Evolutionary conservation across 208 protist species (phyloP).

Genomic region (Trypanosoma grayi): DNA sequence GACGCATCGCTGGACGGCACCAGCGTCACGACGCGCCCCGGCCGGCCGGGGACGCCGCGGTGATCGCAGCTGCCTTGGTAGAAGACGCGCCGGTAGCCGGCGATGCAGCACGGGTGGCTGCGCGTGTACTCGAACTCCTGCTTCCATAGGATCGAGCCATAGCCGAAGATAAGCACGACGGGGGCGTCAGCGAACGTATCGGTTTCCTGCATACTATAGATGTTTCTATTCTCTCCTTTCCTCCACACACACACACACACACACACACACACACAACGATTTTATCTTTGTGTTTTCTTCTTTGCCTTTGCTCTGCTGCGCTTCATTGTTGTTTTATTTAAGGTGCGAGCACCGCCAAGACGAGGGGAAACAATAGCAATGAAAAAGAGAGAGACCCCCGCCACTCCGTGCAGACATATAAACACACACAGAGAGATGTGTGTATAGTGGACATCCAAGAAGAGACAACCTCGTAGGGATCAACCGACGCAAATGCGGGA

Average conservation of each 20-base stretch:
- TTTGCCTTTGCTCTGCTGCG: too few species aligned
- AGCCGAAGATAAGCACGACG: conserved; percentile 77
- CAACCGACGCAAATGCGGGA: not conserved
- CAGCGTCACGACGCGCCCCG: conserved; percentile 80
- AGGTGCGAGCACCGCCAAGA: too few species aligned
- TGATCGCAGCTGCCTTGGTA: conserved; percentile 79
- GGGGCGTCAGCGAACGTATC: not conserved
- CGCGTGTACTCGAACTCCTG: conserved; percentile 74
- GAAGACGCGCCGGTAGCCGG: conserved; percentile 71
- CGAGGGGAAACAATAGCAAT: too few species aligned
- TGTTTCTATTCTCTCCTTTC: not conserved
- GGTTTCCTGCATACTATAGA: not conserved
- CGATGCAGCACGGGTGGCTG: conserved; percentile 62
- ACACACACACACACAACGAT: not conserved
- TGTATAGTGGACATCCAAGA: not conserved
- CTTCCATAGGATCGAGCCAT: conserved; percentile 87
- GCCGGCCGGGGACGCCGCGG: conserved; percentile 57
- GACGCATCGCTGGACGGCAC: conserved; percentile 33
- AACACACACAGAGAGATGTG: not conserved
- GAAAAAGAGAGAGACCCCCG: too few species aligned
- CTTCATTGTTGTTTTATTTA: too few species aligned
- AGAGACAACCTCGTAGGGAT: not conserved
- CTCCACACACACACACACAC: not conserved
- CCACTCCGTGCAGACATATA: too few species aligned
- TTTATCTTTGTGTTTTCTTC: too few species aligned